phyloP scores from a whole-genome alignment of 495 filamentous ascomycete genomes.

The Neurospora sp. region DNA sequence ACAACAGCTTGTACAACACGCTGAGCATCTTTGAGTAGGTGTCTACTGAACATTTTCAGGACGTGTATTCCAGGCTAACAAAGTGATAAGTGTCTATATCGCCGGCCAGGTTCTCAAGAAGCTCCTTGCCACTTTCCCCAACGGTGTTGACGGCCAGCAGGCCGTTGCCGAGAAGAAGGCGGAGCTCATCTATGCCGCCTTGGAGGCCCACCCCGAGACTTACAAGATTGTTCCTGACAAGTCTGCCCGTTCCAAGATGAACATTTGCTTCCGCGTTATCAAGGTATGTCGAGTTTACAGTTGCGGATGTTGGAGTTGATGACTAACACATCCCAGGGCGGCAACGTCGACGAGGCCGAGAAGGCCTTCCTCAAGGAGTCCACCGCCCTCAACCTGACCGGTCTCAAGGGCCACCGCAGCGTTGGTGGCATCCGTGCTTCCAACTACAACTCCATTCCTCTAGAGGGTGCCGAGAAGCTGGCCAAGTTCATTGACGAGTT shows the following conservation, averaged over 20 bases:
- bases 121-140: conserved; percentile 47
- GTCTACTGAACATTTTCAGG: no score
- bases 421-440: conserved; percentile 60
- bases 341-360: conserved; percentile 51
- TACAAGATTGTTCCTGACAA: conserved; percentile 69
- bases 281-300: conserved; percentile 21
- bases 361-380: conserved; percentile 70
- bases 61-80: not conserved
- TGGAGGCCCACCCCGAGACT: conserved; percentile 59
- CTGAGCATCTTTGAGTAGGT: conserved; percentile 71
- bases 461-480: conserved; percentile 49
- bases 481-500: conserved; percentile 48
- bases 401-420: conserved; percentile 74
- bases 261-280: conserved; percentile 75
- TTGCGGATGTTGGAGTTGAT: not conserved
- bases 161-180: conserved; percentile 63
- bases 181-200: conserved; percentile 55
- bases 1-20: conserved; percentile 90
- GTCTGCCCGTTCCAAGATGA: conserved; percentile 72
- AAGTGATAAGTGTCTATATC: conserved; percentile 61
- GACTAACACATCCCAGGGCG: conserved; percentile 25
- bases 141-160: conserved; percentile 64
- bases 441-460: conserved; percentile 56
- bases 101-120: conserved; percentile 72
- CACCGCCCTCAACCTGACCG: conserved; percentile 49